A percentile compares a stretch with the other conserved stretches of the same genome.
Evolutionary conservation across 148 eudicot genomes (phyloP).

Genomic region (Diospyros lotus): DNA sequence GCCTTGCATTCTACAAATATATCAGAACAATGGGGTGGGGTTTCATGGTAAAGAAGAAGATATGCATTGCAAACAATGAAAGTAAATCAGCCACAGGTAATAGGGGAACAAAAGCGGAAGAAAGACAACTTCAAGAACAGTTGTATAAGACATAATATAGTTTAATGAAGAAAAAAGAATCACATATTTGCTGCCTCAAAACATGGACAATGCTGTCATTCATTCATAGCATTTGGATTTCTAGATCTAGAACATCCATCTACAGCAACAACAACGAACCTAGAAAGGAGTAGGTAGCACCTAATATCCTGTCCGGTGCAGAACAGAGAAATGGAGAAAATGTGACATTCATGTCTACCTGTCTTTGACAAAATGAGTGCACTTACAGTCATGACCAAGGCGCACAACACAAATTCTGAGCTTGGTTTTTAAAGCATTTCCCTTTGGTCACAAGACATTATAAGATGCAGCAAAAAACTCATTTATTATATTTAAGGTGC

Average conservation of each 20-base stretch:
- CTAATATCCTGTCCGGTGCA: not conserved
- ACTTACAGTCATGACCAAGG: not conserved
- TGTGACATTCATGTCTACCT: not conserved
- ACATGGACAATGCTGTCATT: not conserved
- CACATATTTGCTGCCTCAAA: not conserved
- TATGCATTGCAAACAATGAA: not conserved
- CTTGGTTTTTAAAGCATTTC: not conserved
- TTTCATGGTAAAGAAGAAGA: not conserved
- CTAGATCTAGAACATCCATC: not conserved
- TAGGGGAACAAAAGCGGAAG: not conserved
- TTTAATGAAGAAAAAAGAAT: not conserved
- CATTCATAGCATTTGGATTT: not conserved
- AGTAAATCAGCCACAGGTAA: too few relatives aligned
- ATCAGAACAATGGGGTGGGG: not conserved
- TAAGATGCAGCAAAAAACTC: slow-evolving; percentile 6
- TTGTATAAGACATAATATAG: not conserved
- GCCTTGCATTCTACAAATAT: slow-evolving; percentile 60
- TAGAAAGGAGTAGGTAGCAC: not conserved
- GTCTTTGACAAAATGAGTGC: not conserved
- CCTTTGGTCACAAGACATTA: not conserved
- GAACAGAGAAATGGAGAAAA: too few relatives aligned
- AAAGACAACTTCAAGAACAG: not conserved
- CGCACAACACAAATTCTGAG: not conserved
- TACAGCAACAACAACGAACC: not conserved
- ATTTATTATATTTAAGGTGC: not conserved